Evolutionary conservation across 1,139 yeast genomes (phyloP), one percentile per base, ranked within the genome.

Genomic region (Geotrichum histeridarum): DNA sequence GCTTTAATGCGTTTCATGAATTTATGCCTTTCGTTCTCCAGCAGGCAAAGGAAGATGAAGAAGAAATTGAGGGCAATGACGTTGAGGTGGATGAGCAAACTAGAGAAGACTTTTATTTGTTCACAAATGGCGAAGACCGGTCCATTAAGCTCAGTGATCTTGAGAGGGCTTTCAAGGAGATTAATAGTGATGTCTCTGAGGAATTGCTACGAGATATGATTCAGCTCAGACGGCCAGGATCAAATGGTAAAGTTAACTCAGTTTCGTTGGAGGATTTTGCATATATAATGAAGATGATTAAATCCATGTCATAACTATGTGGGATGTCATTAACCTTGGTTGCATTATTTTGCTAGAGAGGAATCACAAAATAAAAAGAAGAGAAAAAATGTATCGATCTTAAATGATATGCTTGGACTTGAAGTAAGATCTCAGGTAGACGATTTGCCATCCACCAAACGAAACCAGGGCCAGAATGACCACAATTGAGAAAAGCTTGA

Each of bases 341-440:
- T 17, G 18, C 18, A 15, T 3, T 14, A 18, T 17, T 41, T 18
- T 41, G 43, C 30, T 18, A 7, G 30, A 41, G 18, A 9, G n/a
- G 8, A 18, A 41, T 41, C 18, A 43, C n/a, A 14, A n/a, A n/a
- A 15, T 44, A 14, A 44, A 44, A 32, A 35, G 36, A 3, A 14
- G 11, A 11, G 27, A 44, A 15, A 31, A 30, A 17, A 17, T 7
- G 8, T 39, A 17, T 17, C 27, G 39, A 8, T 2, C 11, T 73
- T 77, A 91, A 63, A 91, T 84, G 66, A 91, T 91, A 69, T 91
- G 97, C 76, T 91, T 91, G 56, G 95, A 86, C 74, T 87, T 85
- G 82, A 91, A 91, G 77, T 87, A 91, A 70, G 86, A 85, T 76
- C 96, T 85, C 74, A 91, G 81, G 74, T 93, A 91, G 67, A 82